Conservation (phyloP, 306 rosid species). For the Lablab purpureus region DNA sequence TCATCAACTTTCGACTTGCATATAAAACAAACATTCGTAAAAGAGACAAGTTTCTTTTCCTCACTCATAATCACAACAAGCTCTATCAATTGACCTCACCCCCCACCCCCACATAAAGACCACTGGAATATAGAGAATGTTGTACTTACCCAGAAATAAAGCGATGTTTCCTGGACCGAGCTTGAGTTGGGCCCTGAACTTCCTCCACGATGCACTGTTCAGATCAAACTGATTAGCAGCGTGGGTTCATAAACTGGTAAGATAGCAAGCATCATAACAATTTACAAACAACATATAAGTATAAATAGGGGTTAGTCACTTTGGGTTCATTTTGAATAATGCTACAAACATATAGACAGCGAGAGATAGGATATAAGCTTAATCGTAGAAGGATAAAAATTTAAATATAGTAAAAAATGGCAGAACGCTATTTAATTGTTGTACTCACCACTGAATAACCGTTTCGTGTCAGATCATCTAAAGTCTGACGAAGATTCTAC, state of each 20-base stretch:
- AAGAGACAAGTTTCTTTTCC: conserved; percentile 1
- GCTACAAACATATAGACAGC: conserved; percentile 27
- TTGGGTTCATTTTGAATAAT: conserved; percentile 30
- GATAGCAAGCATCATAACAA: conserved; percentile 30
- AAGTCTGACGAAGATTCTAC: conserved; percentile 97
- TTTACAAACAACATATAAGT: conserved; percentile 37
- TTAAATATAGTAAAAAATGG: not conserved
- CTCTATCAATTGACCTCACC: conserved; percentile 11
- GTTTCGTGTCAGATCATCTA: conserved; percentile 84
- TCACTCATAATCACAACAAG: conserved; percentile 36
- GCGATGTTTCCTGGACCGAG: conserved; percentile 88
- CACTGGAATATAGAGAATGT: not conserved
- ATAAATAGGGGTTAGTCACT: conserved; percentile 10
- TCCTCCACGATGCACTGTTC: conserved; percentile 96
- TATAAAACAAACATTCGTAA: conserved; percentile 17
- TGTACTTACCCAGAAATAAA: conserved; percentile 81
- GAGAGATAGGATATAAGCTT: not conserved
- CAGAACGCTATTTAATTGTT: conserved; percentile 41
- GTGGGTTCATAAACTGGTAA: conserved; percentile 20
- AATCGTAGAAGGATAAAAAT: conserved; percentile 26
- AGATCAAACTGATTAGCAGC: conserved; percentile 38
- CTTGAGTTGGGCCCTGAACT: conserved; percentile 90
- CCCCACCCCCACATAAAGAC: conserved; percentile 1
- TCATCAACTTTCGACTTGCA: conserved; percentile 20
- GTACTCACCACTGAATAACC: conserved; percentile 92